Conservation (phyloP, 2,329 filamentous ascomycete species). For the Aspergillus floridensis region DNA sequence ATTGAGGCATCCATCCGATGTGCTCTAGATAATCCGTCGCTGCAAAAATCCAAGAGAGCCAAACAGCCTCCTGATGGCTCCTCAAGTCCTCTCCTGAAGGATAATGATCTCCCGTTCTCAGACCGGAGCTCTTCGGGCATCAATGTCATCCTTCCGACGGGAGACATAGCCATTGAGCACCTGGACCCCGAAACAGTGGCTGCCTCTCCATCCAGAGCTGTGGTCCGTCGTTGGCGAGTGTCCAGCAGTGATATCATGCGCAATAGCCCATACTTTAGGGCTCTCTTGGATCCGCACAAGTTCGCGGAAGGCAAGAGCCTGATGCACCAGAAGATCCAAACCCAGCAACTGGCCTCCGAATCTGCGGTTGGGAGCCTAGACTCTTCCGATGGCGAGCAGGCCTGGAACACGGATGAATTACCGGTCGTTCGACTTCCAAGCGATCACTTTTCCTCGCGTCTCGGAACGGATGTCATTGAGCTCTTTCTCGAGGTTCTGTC, state of each 20-base stretch:
- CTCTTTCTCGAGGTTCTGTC: constrained; percentile 34
- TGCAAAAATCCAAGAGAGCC: neutral
- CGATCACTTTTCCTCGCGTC: constrained; percentile 24
- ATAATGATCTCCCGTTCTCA: neutral
- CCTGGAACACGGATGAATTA: constrained; percentile 8
- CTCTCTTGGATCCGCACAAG: constrained; percentile 41
- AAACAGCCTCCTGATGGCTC: neutral
- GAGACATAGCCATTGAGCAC: constrained; percentile 40
- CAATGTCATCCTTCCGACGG: constrained; percentile 26
- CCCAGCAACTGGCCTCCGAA: neutral
- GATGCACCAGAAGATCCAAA: constrained; percentile 25
- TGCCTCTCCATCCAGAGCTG: constrained; percentile 4
- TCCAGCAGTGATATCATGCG: constrained; percentile 30
- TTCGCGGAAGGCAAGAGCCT: constrained; percentile 42
- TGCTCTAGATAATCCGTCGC: neutral
- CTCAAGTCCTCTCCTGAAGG: neutral
- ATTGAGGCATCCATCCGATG: neutral
- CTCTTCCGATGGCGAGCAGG: neutral
- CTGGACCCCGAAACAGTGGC: constrained; percentile 9
- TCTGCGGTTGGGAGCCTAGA: neutral
- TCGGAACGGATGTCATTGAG: constrained; percentile 33
- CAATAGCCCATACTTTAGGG: constrained; percentile 41
- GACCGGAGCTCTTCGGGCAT: neutral
- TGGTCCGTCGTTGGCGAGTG: constrained; percentile 33
- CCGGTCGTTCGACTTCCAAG: constrained; percentile 30